Percentiles rank a stretch among this genome's conserved stretches.
Conservation (phyloP, 257 asterid species). For the Datura wrightii region DNA sequence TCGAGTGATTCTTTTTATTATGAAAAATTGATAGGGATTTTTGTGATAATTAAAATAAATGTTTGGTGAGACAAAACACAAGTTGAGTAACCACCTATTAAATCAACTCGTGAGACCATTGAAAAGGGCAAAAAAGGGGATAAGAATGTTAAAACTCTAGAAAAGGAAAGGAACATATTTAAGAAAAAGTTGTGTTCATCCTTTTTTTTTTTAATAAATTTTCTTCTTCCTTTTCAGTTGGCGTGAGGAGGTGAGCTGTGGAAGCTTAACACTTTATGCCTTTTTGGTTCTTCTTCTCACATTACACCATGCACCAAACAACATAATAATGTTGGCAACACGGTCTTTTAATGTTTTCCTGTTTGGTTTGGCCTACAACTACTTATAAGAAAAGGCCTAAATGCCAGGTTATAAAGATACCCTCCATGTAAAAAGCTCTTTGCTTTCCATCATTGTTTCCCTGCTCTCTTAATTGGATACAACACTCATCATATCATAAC, state of each 20-base stretch:
- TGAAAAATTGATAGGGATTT: too few relatives aligned
- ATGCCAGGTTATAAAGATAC: conserved; percentile 46
- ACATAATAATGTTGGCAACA: conserved; percentile 43
- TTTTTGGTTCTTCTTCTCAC: conserved; percentile 29
- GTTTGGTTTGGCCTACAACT: conserved; percentile 28
- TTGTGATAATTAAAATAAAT: too few relatives aligned
- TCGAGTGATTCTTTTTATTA: too few relatives aligned
- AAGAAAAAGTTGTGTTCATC: neutral
- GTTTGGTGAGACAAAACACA: too few relatives aligned
- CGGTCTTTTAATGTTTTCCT: conserved; percentile 14
- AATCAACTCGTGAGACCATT: neutral
- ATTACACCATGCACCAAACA: conserved; percentile 37
- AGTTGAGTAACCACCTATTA: neutral
- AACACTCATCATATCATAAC: neutral
- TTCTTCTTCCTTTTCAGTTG: neutral
- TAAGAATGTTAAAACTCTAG: neutral
- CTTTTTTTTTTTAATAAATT: neutral
- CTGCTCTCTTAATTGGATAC: neutral
- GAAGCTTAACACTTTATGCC: conserved; percentile 15
- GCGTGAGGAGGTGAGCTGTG: conserved; percentile 39
- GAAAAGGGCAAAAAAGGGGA: neutral
- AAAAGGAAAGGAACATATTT: neutral
- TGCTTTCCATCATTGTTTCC: conserved; percentile 40
- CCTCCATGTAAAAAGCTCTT: neutral
- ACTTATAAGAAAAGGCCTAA: conserved; percentile 25